Percentiles rank a stretch among this genome's conserved stretches.
phyloP scores from a whole-genome alignment of 1,284 basidiomycete species.

The Ustilago trichophora region DNA sequence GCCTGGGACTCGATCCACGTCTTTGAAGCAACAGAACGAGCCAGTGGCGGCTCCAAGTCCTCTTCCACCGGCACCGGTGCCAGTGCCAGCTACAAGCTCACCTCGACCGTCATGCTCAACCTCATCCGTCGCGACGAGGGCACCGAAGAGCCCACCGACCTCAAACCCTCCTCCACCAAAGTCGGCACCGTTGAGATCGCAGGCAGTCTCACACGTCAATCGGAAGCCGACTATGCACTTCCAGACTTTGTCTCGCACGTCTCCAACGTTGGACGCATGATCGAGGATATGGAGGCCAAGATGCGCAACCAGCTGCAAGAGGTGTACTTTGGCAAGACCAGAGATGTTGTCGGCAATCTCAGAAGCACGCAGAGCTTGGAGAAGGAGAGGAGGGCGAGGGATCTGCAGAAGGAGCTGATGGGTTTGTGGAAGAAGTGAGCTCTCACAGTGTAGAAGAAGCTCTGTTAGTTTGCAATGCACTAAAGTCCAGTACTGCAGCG shows the following conservation, averaged over 20 bases:
- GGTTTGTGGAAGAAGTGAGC: slow-evolving; percentile 69
- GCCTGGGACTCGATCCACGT: slow-evolving; percentile 99
- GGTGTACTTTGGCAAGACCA: slow-evolving; percentile 98
- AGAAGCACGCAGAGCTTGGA: slow-evolving; percentile 87
- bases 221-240: slow-evolving; percentile 70
- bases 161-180: slow-evolving; percentile 43
- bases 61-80: slow-evolving; percentile 71
- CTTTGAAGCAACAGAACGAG: slow-evolving; percentile 87
- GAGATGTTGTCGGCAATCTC: slow-evolving; percentile 90
- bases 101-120: slow-evolving; percentile 96
- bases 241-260: slow-evolving; percentile 75
- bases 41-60: slow-evolving; percentile 20
- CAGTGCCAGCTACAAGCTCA: slow-evolving; percentile 94
- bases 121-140: slow-evolving; percentile 74
- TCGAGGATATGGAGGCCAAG: slow-evolving; percentile 99
- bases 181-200: slow-evolving; percentile 85
- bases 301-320: slow-evolving; percentile 84
- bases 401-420: slow-evolving; percentile 91
- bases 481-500: no score
- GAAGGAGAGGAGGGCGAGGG: slow-evolving; percentile 79
- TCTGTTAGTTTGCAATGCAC: no score
- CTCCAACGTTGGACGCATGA: slow-evolving; percentile 88
- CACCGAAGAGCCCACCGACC: slow-evolving; percentile 60
- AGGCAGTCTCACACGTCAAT: slow-evolving; percentile 96
- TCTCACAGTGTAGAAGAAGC: no score